phyloP scores from a whole-genome alignment of 768 basidiomycete species.

The Podaxis carcinomalis region DNA sequence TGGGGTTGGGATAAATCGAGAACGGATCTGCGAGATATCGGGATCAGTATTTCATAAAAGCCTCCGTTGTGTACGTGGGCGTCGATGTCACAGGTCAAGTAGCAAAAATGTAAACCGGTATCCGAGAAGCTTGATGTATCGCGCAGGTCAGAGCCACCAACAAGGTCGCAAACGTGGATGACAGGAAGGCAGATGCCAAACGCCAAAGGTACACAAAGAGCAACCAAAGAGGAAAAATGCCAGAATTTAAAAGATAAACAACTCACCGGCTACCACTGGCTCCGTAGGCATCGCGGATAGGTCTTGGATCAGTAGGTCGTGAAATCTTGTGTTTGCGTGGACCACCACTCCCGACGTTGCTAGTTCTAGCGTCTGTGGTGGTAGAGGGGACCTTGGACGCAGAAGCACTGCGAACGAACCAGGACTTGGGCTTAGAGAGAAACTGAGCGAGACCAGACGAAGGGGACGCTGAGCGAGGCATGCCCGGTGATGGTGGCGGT shows the following conservation, averaged over 20 bases:
- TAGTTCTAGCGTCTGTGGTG: constrained; percentile 43
- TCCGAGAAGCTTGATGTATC: background rate
- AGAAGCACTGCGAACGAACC: constrained; percentile 64
- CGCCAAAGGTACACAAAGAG: background rate
- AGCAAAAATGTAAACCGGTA: background rate
- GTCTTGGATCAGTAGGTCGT: constrained; percentile 77
- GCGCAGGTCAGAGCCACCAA: background rate
- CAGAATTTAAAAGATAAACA: constrained; percentile 1
- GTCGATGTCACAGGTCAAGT: background rate
- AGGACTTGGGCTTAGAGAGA: constrained; percentile 63
- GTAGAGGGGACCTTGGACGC: constrained; percentile 39
- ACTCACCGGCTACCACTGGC: constrained; percentile 51
- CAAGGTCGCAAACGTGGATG: background rate
- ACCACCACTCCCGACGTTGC: constrained; percentile 27
- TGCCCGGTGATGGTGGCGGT: constrained; percentile 26
- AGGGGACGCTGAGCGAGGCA: constrained; percentile 61
- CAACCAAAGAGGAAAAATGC: background rate
- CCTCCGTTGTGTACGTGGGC: background rate
- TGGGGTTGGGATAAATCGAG: constrained; percentile 53
- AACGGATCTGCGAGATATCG: constrained; percentile 47
- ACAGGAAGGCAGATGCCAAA: background rate
- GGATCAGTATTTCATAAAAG: background rate
- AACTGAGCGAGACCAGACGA: constrained; percentile 61
- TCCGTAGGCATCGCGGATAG: constrained; percentile 58
- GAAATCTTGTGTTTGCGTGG: constrained; percentile 75